Evolutionary conservation across 2,329 filamentous ascomycete species (phyloP), one percentile per base, ranked within the genome.

Genomic region (Purpureocillium lavendulum): DNA sequence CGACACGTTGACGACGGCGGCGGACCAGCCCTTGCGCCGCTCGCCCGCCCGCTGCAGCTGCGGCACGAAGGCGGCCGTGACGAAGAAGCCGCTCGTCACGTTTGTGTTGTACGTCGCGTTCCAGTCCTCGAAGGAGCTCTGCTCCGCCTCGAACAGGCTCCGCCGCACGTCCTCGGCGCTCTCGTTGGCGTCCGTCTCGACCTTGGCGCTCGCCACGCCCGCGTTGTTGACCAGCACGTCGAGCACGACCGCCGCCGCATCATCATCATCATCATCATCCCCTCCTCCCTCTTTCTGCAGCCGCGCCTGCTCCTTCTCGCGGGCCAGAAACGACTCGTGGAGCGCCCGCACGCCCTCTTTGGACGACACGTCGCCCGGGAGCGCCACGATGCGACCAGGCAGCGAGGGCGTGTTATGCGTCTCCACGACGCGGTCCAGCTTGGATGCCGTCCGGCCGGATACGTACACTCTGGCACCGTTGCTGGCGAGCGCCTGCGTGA

Each of bases 401-500:
- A 26, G 60, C 30, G 64, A 55, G 41, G 65, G 69, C 49, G 74
- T 69, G 24, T 75, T 65, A 46, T 77, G 77, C 36, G 71, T 75
- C 40, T 80, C 58, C 34, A 75, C 75, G 2, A 76, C 73, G 26
- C 64, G 72, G 14, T 80, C 75, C 35, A 82, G 66, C 52, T 82
- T 81, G 50, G 78, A 79, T 18, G 67, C 64, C 33, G 75, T 77
- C 13, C 75, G 77, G 26, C 82, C 80, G 17, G 77, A 78, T 45
- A 87, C 80, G 65, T 84, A 86, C 6, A 86, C 82, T 45, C 74
- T 82, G 42, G 74, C 75, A 44, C 81, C 80, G 57, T 84, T 85
- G 42, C 67, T 62, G 1, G 83, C 75, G 40, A 83, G 78, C 7
- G 80, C 74, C 48, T 83, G 75, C 3, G 77, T 74, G 33, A 79